These are phyloP conservation scores for Cocos nucifera DNA, from an alignment of 176 grass and related monocot genomes.

Conservation along the genomic window DNA sequence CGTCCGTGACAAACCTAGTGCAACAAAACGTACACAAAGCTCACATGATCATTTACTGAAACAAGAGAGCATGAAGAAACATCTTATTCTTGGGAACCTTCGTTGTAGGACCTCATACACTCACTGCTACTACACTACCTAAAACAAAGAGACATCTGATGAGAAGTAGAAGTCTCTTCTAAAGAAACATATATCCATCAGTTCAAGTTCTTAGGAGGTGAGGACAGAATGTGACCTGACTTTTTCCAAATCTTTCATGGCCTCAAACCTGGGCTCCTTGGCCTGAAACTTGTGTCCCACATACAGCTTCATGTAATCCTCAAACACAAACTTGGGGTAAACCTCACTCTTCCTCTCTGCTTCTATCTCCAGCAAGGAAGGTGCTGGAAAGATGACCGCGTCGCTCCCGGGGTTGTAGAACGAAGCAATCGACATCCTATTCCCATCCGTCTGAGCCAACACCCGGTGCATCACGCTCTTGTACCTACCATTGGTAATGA, in stretches of 20 bases:
- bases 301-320: constrained; percentile 92
- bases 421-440: constrained; percentile 79
- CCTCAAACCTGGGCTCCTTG: constrained; percentile 69
- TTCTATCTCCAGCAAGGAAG: constrained; percentile 33
- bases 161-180: too few relatives aligned
- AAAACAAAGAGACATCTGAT: too few relatives aligned
- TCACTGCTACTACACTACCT: too few relatives aligned
- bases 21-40: too few relatives aligned
- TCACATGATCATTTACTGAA: too few relatives aligned
- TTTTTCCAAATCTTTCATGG: constrained; percentile 58
- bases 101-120: too few relatives aligned
- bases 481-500: constrained; percentile 81
- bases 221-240: constrained; percentile 21
- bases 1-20: too few relatives aligned
- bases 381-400: constrained; percentile 72
- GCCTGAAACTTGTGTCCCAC: constrained; percentile 60
- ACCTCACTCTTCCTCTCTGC: not conserved
- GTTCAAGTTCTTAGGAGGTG: too few relatives aligned
- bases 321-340: constrained; percentile 71
- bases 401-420: constrained; percentile 87
- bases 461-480: constrained; percentile 81
- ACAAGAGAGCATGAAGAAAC: too few relatives aligned
- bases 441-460: constrained; percentile 49
- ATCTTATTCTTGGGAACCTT: too few relatives aligned
- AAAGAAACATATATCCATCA: too few relatives aligned